Conservation (phyloP, 2,329 filamentous ascomycete genomes). For the Fusarium cicatricum region DNA sequence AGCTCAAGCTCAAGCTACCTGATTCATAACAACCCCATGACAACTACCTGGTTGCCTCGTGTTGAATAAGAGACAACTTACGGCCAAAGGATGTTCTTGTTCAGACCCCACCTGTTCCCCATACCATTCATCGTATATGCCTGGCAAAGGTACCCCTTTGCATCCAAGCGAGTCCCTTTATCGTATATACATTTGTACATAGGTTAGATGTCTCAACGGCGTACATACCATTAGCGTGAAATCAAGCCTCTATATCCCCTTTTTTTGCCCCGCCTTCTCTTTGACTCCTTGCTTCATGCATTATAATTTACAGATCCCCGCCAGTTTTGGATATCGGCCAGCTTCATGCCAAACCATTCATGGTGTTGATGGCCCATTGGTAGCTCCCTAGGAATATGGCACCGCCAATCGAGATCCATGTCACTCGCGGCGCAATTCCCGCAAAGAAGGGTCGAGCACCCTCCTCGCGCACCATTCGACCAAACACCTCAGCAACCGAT, state of each 20-base stretch:
- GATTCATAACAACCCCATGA: not conserved
- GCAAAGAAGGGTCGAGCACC: slow-evolving; percentile 76
- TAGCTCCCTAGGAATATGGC: slow-evolving; percentile 95
- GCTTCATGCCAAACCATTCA: slow-evolving; percentile 50
- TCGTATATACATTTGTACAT: slow-evolving; percentile 39
- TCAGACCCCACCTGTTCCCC: not conserved
- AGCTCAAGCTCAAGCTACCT: slow-evolving; percentile 19
- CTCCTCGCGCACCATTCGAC: slow-evolving; percentile 68
- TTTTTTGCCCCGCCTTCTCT: slow-evolving; percentile 11
- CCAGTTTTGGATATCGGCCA: slow-evolving; percentile 5
- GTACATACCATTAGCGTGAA: slow-evolving; percentile 39
- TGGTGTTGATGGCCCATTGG: slow-evolving; percentile 82
- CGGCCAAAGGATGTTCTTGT: not conserved
- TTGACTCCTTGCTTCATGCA: slow-evolving; percentile 22
- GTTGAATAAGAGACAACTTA: slow-evolving; percentile 1
- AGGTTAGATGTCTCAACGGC: slow-evolving; percentile 29
- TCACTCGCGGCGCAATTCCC: slow-evolving; percentile 81
- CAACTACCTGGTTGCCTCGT: not conserved
- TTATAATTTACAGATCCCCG: slow-evolving; percentile 30
- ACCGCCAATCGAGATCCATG: slow-evolving; percentile 95
- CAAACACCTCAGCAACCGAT: slow-evolving; percentile 66
- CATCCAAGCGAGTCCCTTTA: slow-evolving; percentile 27
- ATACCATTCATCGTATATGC: slow-evolving; percentile 17
- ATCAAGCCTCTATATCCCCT: slow-evolving; percentile 24
- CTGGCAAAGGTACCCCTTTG: slow-evolving; percentile 12